Conservation (phyloP, 73 alveolate genomes). For the Stentor coeruleus region DNA sequence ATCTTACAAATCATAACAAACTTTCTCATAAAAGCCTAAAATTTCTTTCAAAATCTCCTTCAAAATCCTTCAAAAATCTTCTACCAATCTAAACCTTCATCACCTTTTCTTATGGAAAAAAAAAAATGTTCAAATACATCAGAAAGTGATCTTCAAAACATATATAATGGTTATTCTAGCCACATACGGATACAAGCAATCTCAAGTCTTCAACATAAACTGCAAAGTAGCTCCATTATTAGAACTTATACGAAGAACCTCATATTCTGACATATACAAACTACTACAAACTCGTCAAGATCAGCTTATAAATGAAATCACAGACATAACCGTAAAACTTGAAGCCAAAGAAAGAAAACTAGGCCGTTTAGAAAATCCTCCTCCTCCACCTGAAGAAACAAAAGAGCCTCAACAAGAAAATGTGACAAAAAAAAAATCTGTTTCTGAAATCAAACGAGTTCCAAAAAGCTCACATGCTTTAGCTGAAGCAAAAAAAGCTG, state of each 20-base stretch:
- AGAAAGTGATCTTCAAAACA: too few relatives aligned
- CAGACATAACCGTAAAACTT: neutral
- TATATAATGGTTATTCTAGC: slow-evolving; percentile 16
- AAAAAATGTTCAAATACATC: too few relatives aligned
- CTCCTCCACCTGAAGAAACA: slow-evolving; percentile 17
- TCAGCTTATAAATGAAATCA: neutral
- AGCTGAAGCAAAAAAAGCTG: neutral
- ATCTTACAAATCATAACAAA: too few relatives aligned
- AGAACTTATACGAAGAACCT: neutral
- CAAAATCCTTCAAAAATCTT: too few relatives aligned
- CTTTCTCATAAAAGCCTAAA: too few relatives aligned
- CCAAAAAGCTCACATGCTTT: neutral
- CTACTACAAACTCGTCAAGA: neutral
- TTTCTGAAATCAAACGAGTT: neutral
- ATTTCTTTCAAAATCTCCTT: too few relatives aligned
- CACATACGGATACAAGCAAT: slow-evolving; percentile 13
- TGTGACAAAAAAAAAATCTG: neutral
- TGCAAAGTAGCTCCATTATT: slow-evolving; percentile 8
- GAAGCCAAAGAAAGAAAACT: slow-evolving; percentile 18
- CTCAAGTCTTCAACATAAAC: slow-evolving; percentile 9
- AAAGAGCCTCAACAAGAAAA: neutral
- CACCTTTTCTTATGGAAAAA: too few relatives aligned
- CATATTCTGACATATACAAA: neutral
- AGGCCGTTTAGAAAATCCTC: neutral
- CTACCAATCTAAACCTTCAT: too few relatives aligned